Evolutionary conservation across 2,329 filamentous ascomycete genomes (phyloP), one percentile per base, ranked within the genome.

Genomic region (Myriosclerotinia scirpicola): DNA sequence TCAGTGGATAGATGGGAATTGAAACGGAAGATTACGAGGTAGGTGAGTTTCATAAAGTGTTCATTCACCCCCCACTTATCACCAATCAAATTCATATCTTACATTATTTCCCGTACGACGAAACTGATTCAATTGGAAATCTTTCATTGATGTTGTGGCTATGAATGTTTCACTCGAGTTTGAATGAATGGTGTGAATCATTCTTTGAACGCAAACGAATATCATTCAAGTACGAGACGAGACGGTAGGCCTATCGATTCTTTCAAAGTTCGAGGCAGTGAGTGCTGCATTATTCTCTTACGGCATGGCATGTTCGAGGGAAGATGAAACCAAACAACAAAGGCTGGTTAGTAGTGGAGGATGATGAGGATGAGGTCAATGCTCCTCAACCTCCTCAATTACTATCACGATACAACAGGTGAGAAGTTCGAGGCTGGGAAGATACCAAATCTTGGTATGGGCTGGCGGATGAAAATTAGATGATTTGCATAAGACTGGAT

Each of bases 311-410:
- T 30, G 20, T n/a, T 36, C 26, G 12, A 48, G 17, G n/a, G 9
- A 48, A 22, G 56, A 60, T 60, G 42, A 46, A 59, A 59, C 55
- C 14, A 34, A 46, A n/a, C 26, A 59, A 36, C 7, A 58, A 44
- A 22, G 17, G 17, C 12, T 60, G 40, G 11, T 36, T 60, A 6
- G 42, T 48, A 34, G 42, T 48, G 56, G 56, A 26, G 56, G n/a
- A 22, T 48, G 42, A 36, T 42, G 56, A 26, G 56, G n/a, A 22
- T 48, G 42, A 36, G 7, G 6, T 15, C 20, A 48, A 42, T 26
- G 14, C 54, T 38, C n/a, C 22, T 56, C 38, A 42, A 60, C 42
- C 56, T 48, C 56, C 7, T 14, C 42, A 48, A 60, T 60, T 36
- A 12, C 34, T 22, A 38, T 60, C 56, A 36, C 20, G 15, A 42